Conservation (phyloP, 768 basidiomycete species). For the Kwoniella botswanensis region DNA sequence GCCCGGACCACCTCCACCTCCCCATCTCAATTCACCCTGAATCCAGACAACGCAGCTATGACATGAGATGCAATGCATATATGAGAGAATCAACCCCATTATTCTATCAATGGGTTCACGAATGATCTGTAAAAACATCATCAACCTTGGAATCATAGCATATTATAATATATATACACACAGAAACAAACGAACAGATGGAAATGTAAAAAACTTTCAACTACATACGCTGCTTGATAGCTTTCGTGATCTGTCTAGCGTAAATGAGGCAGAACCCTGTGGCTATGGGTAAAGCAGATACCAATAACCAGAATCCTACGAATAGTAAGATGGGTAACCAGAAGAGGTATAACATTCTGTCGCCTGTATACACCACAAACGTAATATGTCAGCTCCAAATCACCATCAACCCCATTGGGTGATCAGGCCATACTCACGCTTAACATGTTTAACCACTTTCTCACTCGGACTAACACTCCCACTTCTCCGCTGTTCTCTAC, state of each 20-base stretch:
- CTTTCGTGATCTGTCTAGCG: slow-evolving; percentile 40
- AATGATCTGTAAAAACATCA: background rate
- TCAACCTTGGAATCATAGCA: background rate
- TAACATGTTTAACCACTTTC: slow-evolving; percentile 35
- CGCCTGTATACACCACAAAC: slow-evolving; percentile 29
- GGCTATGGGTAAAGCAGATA: slow-evolving; percentile 49
- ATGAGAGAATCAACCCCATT: background rate
- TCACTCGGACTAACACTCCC: slow-evolving; percentile 23
- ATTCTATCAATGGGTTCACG: background rate
- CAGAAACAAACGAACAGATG: no score
- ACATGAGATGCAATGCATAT: background rate
- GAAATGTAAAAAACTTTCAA: background rate
- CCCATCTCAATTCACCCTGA: background rate
- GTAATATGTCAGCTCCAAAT: slow-evolving; percentile 1
- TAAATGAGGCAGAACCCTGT: slow-evolving; percentile 49
- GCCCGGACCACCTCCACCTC: slow-evolving; percentile 16
- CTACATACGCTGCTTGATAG: slow-evolving; percentile 43
- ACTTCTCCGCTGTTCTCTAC: slow-evolving; percentile 17
- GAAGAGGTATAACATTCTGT: slow-evolving; percentile 59
- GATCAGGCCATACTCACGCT: slow-evolving; percentile 29
- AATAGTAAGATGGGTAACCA: slow-evolving; percentile 59
- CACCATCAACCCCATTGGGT: background rate
- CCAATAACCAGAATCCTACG: slow-evolving; percentile 50
- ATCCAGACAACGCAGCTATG: background rate
- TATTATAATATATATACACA: no score